Base-by-base conservation (phyloP, 2,329 filamentous ascomycete species). In the Colletotrichum tofieldiae region DNA sequence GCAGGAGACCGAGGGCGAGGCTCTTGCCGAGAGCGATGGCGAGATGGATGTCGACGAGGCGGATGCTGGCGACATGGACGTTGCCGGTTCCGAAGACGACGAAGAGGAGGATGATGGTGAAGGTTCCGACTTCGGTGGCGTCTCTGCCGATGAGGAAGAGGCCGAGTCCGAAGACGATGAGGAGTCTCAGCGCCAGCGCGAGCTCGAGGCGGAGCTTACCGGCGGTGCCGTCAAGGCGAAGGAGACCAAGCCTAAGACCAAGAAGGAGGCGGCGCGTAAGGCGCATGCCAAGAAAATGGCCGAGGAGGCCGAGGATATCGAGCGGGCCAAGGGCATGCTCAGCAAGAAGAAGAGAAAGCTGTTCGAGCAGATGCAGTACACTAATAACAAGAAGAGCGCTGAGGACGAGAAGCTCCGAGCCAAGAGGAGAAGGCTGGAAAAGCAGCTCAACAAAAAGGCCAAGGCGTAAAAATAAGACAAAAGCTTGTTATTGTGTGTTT, bases 281-380 rank as follows among this genome's bases (percentile, higher is more conserved):
- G 90, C 90, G 77, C 86, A 92, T 39, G 88, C 89, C 76, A 93
- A 92, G 85, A 92, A 93, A 83, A 89, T 91, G 45, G 89, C 91
- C 72, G 88, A 91, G 78, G 93, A 96, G 80, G 92, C 93, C 5
- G 96, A 98, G 83, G 95, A 98, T 78, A 84, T 97, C 71, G 95
- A 98, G 83, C 89, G 96, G 74, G 93, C 94, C 81, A 98, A 98
- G 90, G 96, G 97, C 86, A 99, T 99, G 96, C 92, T 98, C 87
- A 94, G 93, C 83, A 94, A 97, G 83, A 96, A 97, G 90, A 99
- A 98, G 91, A 89, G 96, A 79, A 98, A 98, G 91, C 86, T 98
- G 79, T 93, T 96, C 76, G 96, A 98, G 87, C 96, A 98, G 87
- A 99, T 99, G 94, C 89, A 95, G 80, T 97, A 97, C 84, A 95